Base-by-base conservation (phyloP, 1,284 basidiomycete genomes). In the Ceratorhiza oryzae-sativae region DNA sequence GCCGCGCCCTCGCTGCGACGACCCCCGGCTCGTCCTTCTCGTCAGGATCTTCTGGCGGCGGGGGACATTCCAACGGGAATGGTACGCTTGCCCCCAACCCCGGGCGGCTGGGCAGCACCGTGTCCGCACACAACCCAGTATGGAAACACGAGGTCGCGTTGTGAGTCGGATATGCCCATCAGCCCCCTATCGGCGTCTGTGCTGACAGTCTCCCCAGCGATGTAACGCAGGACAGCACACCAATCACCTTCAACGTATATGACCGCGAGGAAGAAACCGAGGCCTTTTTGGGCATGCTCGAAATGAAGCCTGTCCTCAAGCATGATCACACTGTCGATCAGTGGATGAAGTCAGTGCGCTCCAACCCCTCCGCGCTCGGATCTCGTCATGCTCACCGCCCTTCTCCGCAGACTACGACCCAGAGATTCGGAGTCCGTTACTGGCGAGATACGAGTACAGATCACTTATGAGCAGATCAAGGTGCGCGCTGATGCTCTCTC, bases 101-200 rank as follows among this genome's bases (percentile, higher is more conserved):
- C 56, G 32, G 30, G 13, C 53, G 53, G 2, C 83, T 91, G 51
- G 90, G 92, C 76, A 87, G 87, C 73, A 84, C 71, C 86, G 61
- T 56, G 85, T 78, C 77, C 18, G 79, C 92, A 49, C 88, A 93
- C 79, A 98, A 96, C 82, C 97, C 97, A 12, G 90, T 97, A 18
- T 99, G 97, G 97, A 98, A 99, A 83, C 95, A 98, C 81, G 92
- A 98, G 81, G 97, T 98, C 58, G 91, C 93, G 46, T 98, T 98
- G 95, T 96, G 81, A 83, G 94, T 87, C 42, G 18, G 61, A 41
- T 68, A 32, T 67, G 36, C 46, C 76, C 60, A n/a, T 71, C 51
- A 61, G 25, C 53, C 56, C n/a, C 48, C n/a, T 48, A 32, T 59
- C 42, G 27, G 36, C 20, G 13, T 76, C 74, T 41, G 34, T 20